A percentile compares a stretch with the other conserved stretches of the same genome.
Evolutionary conservation across 257 asterid genomes (phyloP).

Genomic region (Primulina tabacum): DNA sequence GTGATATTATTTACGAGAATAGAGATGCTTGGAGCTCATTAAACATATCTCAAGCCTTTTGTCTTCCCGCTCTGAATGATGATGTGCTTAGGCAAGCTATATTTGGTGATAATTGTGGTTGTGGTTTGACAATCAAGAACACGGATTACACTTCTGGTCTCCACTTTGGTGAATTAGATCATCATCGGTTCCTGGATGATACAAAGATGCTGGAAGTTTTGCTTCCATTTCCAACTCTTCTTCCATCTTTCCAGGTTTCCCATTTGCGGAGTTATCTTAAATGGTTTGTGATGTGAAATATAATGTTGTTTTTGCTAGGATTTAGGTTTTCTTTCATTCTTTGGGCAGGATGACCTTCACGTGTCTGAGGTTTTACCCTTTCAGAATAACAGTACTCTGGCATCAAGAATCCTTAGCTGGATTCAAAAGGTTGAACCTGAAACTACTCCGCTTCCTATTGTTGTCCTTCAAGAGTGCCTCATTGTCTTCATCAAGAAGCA

Average conservation of each 20-base stretch:
- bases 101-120: slow-evolving; percentile 42
- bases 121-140: slow-evolving; percentile 35
- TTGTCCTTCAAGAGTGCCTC: slow-evolving; percentile 88
- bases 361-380: slow-evolving; percentile 81
- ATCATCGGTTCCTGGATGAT: slow-evolving; percentile 52
- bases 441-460: slow-evolving; percentile 68
- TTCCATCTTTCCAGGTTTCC: slow-evolving; percentile 74
- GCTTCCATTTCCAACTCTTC: slow-evolving; percentile 91
- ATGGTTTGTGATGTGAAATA: slow-evolving; percentile 20
- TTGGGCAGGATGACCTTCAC: slow-evolving; percentile 67
- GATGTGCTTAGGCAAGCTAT: slow-evolving; percentile 69
- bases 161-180: slow-evolving; percentile 63
- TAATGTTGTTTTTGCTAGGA: slow-evolving; percentile 16
- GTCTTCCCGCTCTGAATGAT: slow-evolving; percentile 84
- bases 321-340: slow-evolving; percentile 24
- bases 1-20: slow-evolving; percentile 44
- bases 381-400: slow-evolving; percentile 84
- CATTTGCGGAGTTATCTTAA: slow-evolving; percentile 17
- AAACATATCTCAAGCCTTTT: slow-evolving; percentile 65
- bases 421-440: slow-evolving; percentile 58
- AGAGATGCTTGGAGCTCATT: slow-evolving; percentile 68
- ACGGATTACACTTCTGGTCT: slow-evolving; percentile 63
- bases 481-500: slow-evolving; percentile 71
- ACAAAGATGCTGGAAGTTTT: slow-evolving; percentile 60
- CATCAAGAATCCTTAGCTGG: slow-evolving; percentile 77